Evolutionary conservation across 2,329 filamentous ascomycete species (phyloP).

Genomic region (Trichophyton simii): DNA sequence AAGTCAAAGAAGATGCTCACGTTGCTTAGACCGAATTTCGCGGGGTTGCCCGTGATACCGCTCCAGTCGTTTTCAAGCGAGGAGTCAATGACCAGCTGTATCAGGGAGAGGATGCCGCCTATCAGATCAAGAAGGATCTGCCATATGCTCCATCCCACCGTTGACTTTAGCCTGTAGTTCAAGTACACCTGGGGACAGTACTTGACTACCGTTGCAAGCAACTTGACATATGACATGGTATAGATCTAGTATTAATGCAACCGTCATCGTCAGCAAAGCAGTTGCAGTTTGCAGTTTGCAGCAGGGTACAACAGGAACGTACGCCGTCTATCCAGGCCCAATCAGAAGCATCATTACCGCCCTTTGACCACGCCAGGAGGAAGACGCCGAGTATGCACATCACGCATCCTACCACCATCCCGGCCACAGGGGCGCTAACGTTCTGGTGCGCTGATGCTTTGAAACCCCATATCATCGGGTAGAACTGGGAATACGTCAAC

Average conservation of each 20-base stretch:
- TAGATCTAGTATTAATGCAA: slow-evolving; percentile 37
- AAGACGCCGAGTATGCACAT: slow-evolving; percentile 28
- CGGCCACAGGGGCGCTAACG: slow-evolving; percentile 51
- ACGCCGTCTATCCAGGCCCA: slow-evolving; percentile 58
- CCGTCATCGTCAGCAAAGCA: slow-evolving; percentile 12
- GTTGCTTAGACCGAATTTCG: slow-evolving; percentile 78
- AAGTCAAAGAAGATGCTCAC: slow-evolving; percentile 76
- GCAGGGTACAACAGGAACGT: slow-evolving; percentile 15
- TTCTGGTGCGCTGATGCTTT: slow-evolving; percentile 43
- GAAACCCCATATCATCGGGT: slow-evolving; percentile 62
- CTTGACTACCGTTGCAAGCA: slow-evolving; percentile 79
- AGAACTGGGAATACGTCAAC: slow-evolving; percentile 67
- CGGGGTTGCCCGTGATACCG: slow-evolving; percentile 78
- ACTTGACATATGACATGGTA: slow-evolving; percentile 74
- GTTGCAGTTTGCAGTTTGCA: neutral
- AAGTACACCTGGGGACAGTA: slow-evolving; percentile 76
- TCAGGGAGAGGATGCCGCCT: slow-evolving; percentile 68
- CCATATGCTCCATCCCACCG: slow-evolving; percentile 72
- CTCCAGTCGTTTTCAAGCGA: slow-evolving; percentile 77
- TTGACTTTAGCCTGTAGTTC: slow-evolving; percentile 77
- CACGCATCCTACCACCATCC: slow-evolving; percentile 57
- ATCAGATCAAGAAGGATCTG: slow-evolving; percentile 73
- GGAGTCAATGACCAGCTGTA: slow-evolving; percentile 74
- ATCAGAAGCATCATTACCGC: slow-evolving; percentile 34
- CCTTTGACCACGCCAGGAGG: slow-evolving; percentile 32